Base-by-base conservation (phyloP, 495 filamentous ascomycete genomes). In the Penicillium waksmanii region DNA sequence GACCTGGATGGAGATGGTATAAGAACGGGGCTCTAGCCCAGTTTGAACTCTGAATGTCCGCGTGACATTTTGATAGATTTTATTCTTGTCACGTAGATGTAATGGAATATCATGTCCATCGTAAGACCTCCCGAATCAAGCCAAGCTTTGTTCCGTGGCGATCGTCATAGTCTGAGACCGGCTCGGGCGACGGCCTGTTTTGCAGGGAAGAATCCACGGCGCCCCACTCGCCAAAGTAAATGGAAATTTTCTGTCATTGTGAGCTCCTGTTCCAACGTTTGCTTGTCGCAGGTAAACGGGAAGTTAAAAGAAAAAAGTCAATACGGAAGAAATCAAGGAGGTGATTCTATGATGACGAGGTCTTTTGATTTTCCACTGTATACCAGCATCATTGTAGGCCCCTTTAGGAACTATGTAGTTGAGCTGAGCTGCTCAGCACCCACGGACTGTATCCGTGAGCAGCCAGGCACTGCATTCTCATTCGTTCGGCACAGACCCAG, bases 191-290 rank as follows among this genome's bases (percentile, higher is more conserved):
- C 1, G 27, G 40, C 40, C 56, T 47, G 54, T 47, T 49, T 60
- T 60, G 35, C 64, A 51, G 48, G 55, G 58, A 51, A 58, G 56
- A 58, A 59, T 49, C 53, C 40, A 64, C 55, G 47, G 1, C 53
- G 65, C 57, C 67, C 67, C 67, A 69, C 66, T 23, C 10, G 12
- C 27, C 38, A 42, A 50, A 12, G 52, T 62, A 60, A 63, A 60
- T 35, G 51, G 54, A 27, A 60, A 49, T 62, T 61, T 49, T 62
- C 40, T 56, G 48, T 6, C 27, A n/a, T n/a, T n/a, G 11, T 23
- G 3, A n/a, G 11, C 9, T 48, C 21, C 46, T n/a, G 46, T 27
- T 48, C 23, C 46, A 48, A 9, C n/a, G 11, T 40, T 40, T 9
- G 18, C 8, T 46, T 5, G 46, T 48, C 11, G 21, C 46, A 48